Conservation (phyloP, 2,329 filamentous ascomycete genomes). For the Pseudogymnoascus sp. region DNA sequence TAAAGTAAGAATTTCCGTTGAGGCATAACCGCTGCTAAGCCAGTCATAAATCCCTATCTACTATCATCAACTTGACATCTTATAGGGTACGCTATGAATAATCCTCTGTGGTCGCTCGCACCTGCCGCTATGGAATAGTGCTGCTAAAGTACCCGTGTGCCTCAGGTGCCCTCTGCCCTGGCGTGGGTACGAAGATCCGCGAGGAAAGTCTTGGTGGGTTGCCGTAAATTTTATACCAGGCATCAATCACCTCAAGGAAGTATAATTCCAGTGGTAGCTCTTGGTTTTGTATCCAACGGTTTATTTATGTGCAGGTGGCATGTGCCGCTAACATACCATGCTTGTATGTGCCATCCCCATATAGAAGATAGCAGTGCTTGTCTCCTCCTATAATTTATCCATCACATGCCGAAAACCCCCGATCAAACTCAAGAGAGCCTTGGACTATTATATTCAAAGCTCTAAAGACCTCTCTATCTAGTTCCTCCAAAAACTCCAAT, state of each 20-base stretch:
- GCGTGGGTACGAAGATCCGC: not conserved
- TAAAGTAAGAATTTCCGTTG: not conserved
- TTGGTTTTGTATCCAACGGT: too few species aligned
- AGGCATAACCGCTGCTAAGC: not conserved
- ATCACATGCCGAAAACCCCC: not conserved
- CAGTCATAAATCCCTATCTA: not conserved
- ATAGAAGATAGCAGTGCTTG: not conserved
- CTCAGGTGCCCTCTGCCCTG: not conserved
- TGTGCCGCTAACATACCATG: not conserved
- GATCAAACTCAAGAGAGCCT: not conserved
- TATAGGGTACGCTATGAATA: not conserved
- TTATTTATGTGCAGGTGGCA: not conserved
- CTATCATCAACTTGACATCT: not conserved
- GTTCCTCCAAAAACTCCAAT: too few species aligned
- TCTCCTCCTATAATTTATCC: not conserved
- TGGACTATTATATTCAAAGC: not conserved
- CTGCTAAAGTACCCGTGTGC: not conserved
- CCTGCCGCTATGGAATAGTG: not conserved
- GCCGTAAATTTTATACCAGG: not conserved
- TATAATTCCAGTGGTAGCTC: not conserved
- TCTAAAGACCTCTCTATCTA: not conserved
- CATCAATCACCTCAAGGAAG: not conserved
- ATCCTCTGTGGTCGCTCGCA: not conserved
- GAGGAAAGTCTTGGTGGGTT: not conserved
- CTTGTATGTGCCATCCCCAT: not conserved